Percentiles rank a stretch among this genome's conserved stretches.
These are phyloP conservation scores for Colletotrichum eleusines DNA, from an alignment of 2,329 filamentous ascomycete species.

Conservation along the genomic window DNA sequence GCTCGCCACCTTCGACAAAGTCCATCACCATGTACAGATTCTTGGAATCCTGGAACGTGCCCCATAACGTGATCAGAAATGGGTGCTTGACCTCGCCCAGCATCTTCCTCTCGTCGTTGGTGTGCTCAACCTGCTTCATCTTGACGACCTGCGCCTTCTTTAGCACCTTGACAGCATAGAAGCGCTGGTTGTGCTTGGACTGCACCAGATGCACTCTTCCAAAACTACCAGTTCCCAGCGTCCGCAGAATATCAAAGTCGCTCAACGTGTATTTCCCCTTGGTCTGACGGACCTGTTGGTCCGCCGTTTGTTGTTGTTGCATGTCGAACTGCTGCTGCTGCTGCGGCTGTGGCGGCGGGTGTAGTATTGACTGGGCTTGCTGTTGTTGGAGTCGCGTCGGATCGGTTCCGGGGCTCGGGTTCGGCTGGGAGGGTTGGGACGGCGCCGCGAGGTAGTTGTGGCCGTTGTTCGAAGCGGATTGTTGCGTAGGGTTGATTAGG, in stretches of 20 bases:
- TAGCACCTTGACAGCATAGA: conserved; percentile 97
- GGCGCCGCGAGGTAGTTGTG: conserved; percentile 44
- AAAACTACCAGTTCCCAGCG: conserved; percentile 95
- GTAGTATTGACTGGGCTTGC: conserved; percentile 50
- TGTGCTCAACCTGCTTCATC: conserved; percentile 99
- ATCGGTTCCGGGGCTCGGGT: conserved; percentile 55
- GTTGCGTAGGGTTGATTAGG: conserved; percentile 77
- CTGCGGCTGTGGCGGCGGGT: conserved; percentile 43
- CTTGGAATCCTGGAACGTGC: conserved; percentile 94
- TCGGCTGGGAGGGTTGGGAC: conserved; percentile 46
- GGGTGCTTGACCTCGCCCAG: conserved; percentile 96
- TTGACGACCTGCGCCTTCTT: conserved; percentile 99
- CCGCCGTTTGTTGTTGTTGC: conserved; percentile 52
- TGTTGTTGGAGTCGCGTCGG: conserved; percentile 53
- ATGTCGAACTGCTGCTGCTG: conserved; percentile 48
- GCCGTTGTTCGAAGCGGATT: conserved; percentile 50
- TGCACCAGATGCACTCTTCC: conserved; percentile 96
- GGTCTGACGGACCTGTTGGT: conserved; percentile 70
- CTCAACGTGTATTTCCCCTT: conserved; percentile 96
- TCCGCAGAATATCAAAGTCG: conserved; percentile 92
- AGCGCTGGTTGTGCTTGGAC: conserved; percentile 97
- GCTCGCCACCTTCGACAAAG: conserved; percentile 97
- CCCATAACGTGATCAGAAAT: conserved; percentile 97
- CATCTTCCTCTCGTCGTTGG: conserved; percentile 97
- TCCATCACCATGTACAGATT: conserved; percentile 99